Conservation (phyloP, 441 rosid genomes). For the Populus hybrid region DNA sequence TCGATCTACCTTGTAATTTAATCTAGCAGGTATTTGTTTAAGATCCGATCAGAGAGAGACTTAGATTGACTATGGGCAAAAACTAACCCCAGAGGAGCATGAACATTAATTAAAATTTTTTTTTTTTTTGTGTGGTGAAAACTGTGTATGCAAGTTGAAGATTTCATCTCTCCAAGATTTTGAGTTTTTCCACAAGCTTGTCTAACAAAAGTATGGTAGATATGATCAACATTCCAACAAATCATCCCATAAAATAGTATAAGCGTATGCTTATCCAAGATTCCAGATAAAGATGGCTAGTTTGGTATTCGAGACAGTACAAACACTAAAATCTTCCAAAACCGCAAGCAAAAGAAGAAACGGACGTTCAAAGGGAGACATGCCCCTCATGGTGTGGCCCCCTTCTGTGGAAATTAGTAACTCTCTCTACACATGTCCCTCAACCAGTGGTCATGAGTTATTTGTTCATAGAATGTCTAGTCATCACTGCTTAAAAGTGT, state of each 20-base stretch:
- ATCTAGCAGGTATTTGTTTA: too few species aligned
- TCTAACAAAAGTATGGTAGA: conserved; percentile 10
- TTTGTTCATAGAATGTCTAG: conserved; percentile 15
- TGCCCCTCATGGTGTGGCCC: conserved; percentile 25
- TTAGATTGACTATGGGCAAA: too few species aligned
- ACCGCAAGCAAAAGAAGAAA: conserved; percentile 14
- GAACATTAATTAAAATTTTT: too few species aligned
- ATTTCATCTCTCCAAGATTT: conserved; percentile 28
- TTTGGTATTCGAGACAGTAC: conserved; percentile 2
- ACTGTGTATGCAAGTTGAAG: conserved; percentile 17
- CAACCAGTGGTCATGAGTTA: conserved; percentile 9
- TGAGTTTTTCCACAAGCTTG: conserved; percentile 35
- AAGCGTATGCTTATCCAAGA: background rate
- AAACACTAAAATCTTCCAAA: conserved; percentile 30
- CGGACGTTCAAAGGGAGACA: conserved; percentile 28
- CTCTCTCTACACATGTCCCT: conserved; percentile 7
- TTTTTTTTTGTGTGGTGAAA: background rate
- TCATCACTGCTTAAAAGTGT: background rate
- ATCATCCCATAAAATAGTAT: conserved; percentile 1
- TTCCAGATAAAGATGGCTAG: conserved; percentile 9
- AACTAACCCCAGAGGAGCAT: too few species aligned
- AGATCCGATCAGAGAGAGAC: too few species aligned
- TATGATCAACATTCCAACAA: conserved; percentile 11
- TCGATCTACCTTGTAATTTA: background rate
- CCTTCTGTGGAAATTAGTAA: conserved; percentile 10